These are phyloP conservation scores for Camellia oleifera DNA, from an alignment of 179 eudicot species.

Conservation along the genomic window DNA sequence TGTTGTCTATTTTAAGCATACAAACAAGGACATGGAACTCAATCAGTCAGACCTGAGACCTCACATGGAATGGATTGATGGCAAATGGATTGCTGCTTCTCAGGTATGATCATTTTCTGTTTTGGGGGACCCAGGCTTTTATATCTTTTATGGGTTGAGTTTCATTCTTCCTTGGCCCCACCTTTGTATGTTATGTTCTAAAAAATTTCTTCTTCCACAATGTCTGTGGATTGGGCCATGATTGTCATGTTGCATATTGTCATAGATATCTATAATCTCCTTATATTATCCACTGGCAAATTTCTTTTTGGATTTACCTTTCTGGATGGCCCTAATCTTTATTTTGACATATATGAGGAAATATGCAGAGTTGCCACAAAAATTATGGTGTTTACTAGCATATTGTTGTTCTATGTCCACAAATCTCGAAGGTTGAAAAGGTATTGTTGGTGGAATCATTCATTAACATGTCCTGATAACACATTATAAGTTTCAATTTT, in stretches of 20 bases:
- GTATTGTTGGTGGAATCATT: too few species aligned
- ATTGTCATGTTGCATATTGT: not conserved
- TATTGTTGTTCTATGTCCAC: not conserved
- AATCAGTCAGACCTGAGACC: constrained; percentile 49
- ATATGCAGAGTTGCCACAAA: not conserved
- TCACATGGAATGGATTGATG: constrained; percentile 63
- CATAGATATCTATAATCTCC: not conserved
- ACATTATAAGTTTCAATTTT: not conserved
- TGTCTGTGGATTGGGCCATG: not conserved
- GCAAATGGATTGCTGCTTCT: constrained; percentile 56
- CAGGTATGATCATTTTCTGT: constrained; percentile 36
- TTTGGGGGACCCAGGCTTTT: not conserved
- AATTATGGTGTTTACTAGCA: not conserved
- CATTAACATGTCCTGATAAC: not conserved
- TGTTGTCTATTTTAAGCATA: constrained; percentile 55
- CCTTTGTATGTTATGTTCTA: not conserved
- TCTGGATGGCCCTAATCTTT: too few species aligned
- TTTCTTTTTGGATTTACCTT: not conserved
- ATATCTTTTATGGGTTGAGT: not conserved
- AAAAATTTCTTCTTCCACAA: not conserved
- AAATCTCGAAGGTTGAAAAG: not conserved
- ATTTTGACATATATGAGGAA: too few species aligned
- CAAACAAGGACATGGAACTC: constrained; percentile 48
- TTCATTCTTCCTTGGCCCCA: not conserved
- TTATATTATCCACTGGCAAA: not conserved